Conservation (phyloP, 345 rosid species). For the Raphanus raphanistrum region DNA sequence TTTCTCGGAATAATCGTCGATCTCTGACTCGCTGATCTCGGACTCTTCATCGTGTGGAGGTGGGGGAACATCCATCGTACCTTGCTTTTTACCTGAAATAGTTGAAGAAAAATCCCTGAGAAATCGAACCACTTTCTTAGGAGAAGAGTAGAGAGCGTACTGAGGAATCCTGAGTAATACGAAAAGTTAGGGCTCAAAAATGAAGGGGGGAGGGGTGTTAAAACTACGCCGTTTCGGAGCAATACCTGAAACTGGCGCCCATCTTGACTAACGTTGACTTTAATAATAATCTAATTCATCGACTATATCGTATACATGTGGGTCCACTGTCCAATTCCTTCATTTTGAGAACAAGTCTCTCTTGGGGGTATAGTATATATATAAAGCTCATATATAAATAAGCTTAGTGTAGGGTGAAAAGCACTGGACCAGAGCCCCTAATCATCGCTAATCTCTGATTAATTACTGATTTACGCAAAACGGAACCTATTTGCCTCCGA, state of each 20-base stretch:
- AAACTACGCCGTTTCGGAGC: slow-evolving; percentile 76
- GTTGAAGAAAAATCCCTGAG: background rate
- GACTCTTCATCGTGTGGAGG: slow-evolving; percentile 50
- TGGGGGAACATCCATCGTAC: slow-evolving; percentile 51
- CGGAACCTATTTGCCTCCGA: slow-evolving; percentile 35
- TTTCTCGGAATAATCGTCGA: slow-evolving; percentile 49
- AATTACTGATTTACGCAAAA: slow-evolving; percentile 39
- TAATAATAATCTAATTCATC: no score
- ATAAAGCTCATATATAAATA: background rate
- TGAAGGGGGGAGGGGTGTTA: slow-evolving; percentile 51
- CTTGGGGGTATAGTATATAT: no score
- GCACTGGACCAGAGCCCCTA: background rate
- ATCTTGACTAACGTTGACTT: slow-evolving; percentile 47
- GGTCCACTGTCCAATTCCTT: no score
- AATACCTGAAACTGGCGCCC: slow-evolving; percentile 92
- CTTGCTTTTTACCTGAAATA: slow-evolving; percentile 3
- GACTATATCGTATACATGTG: no score
- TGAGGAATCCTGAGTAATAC: background rate
- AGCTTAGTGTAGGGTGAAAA: slow-evolving; percentile 3
- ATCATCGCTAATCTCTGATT: slow-evolving; percentile 2
- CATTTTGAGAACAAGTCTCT: no score
- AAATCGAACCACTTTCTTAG: background rate
- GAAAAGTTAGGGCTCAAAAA: background rate
- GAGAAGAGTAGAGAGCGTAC: background rate
- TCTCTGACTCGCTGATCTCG: slow-evolving; percentile 83